Evolutionary conservation across 2,329 filamentous ascomycete species (phyloP), one percentile per base, ranked within the genome.

Genomic region (Cladosporium sp.): DNA sequence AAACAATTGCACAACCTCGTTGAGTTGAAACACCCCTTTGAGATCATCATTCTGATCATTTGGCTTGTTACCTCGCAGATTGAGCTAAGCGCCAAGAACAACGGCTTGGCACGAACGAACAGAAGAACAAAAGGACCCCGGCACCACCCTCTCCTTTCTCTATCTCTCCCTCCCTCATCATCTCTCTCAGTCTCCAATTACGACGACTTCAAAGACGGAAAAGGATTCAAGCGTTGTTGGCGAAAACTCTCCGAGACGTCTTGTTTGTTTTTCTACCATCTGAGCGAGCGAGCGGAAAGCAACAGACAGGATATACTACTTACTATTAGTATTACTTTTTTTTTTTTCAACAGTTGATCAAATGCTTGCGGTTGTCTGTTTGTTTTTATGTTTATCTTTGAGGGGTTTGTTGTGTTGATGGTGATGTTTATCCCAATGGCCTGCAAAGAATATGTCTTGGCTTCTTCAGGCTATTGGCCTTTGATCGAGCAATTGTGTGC

Each of bases 31-130:
- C n/a, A 46, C 39, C 25, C 14, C 10, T 28, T 58, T 36, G 39
- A 48, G 58, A 49, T 30, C 25, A 48, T 13, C 58, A 48, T 48
- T 60, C 58, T 60, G 39, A 60, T 49, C 58, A 60, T 32, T 25
- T 43, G 39, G 26, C 46, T 49, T 26, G 28, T 30, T 32, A 25
- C 21, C 28, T 32, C n/a, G 13, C 58, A 60, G 58, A 32, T 49
- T 60, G 36, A 43, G 26, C 10, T 60, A 46, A 32, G 21, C 21
- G 10, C n/a, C 4, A 23, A 46, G 10, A 46, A 21, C 3, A 43
- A 18, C 10, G 39, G n/a, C 39, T 46, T 46, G 18, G 39, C 39
- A 46, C n/a, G 39, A 46, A 46, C 10, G 11, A 3, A n/a, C n/a
- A 43, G n/a, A 46, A 21, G n/a, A 46, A n/a, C 18, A 23, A 16